Conservation (phyloP, 148 eudicot genomes). For the Rhododendron henanense region DNA sequence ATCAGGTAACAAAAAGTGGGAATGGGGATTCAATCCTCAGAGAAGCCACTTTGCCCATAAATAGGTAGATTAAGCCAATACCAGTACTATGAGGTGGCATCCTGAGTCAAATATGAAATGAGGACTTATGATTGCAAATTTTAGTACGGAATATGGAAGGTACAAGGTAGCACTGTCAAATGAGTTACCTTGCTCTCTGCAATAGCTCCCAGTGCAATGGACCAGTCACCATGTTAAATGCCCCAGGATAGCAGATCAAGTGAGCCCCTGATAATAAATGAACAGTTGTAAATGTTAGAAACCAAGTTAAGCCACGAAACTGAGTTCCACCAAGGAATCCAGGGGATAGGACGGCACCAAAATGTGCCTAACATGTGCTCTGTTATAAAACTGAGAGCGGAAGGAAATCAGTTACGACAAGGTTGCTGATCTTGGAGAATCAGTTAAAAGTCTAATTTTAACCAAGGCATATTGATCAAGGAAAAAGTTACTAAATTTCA, state of each 20-base stretch:
- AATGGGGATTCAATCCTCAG: background rate
- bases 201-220: slow-evolving; percentile 97
- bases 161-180: background rate
- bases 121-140: background rate
- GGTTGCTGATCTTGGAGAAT: background rate
- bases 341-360: background rate
- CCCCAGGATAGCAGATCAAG: slow-evolving; percentile 94
- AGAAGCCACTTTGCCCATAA: slow-evolving; percentile 6
- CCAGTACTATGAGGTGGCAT: background rate
- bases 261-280: slow-evolving; percentile 62
- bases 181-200: slow-evolving; percentile 81
- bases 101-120: background rate
- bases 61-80: background rate
- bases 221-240: slow-evolving; percentile 98
- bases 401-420: background rate
- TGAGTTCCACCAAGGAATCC: background rate
- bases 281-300: background rate
- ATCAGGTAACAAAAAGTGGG: background rate
- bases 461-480: background rate
- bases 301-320: background rate
- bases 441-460: background rate
- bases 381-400: background rate
- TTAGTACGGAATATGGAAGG: background rate
- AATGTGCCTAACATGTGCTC: background rate
- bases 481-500: background rate